Evolutionary conservation across 2,329 filamentous ascomycete species (phyloP).

Genomic region (Pestalotiopsis sp.): DNA sequence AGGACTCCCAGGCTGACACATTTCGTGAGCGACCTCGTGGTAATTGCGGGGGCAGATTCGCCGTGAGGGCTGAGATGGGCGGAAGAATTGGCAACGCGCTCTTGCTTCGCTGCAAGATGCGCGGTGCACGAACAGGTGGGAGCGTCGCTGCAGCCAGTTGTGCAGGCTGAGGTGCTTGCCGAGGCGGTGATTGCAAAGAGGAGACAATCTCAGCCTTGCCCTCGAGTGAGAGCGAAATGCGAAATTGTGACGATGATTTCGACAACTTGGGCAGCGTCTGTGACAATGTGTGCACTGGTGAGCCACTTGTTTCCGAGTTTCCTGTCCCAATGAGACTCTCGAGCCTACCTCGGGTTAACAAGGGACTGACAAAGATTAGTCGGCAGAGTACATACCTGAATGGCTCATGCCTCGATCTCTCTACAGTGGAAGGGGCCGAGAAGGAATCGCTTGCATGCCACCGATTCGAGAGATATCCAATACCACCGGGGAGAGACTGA

Average conservation of each 20-base stretch:
- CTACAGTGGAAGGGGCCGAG: constrained; percentile 48
- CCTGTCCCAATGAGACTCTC: constrained; percentile 47
- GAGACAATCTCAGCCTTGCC: constrained; percentile 87
- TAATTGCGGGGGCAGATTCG: constrained; percentile 55
- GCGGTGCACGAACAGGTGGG: constrained; percentile 47
- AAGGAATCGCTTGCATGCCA: constrained; percentile 58
- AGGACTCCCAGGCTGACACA: constrained; percentile 88
- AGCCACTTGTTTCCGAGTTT: constrained; percentile 38
- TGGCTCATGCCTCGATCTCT: constrained; percentile 43
- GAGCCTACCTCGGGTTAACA: constrained; percentile 33
- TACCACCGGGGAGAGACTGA: constrained; percentile 44
- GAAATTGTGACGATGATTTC: constrained; percentile 59
- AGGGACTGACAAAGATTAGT: background rate
- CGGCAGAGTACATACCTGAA: constrained; percentile 40
- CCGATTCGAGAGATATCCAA: constrained; percentile 58
- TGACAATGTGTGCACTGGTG: constrained; percentile 36
- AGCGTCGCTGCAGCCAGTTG: constrained; percentile 49
- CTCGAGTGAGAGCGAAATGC: constrained; percentile 82
- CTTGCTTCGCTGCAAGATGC: constrained; percentile 68
- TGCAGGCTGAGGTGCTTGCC: constrained; percentile 54
- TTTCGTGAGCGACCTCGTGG: constrained; percentile 79
- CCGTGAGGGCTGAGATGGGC: constrained; percentile 55
- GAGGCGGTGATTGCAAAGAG: constrained; percentile 70
- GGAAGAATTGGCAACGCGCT: constrained; percentile 68
- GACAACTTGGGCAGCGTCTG: constrained; percentile 38